These are phyloP conservation scores for Aspergillus ochraceoroseus DNA, from an alignment of 2,329 filamentous ascomycete species.

Conservation along the genomic window DNA sequence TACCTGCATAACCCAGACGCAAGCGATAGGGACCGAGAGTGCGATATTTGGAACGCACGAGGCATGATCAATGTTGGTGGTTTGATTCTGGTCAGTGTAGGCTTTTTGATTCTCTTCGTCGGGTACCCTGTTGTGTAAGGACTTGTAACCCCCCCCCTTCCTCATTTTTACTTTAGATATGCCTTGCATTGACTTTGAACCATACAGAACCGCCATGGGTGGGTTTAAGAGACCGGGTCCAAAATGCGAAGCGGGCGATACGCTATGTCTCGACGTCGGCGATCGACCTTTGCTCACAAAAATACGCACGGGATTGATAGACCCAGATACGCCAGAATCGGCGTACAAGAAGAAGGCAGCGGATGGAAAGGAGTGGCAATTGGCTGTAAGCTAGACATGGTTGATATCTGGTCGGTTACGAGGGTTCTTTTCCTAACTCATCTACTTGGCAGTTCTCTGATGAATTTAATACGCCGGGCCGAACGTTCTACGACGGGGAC, in stretches of 20 bases:
- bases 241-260: conserved; percentile 36
- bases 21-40: conserved; percentile 57
- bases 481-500: conserved; percentile 66
- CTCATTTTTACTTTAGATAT: too few species aligned
- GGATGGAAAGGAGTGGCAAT: conserved; percentile 57
- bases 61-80: conserved; percentile 62
- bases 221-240: conserved; percentile 34
- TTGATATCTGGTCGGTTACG: too few species aligned
- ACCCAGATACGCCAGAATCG: conserved; percentile 61
- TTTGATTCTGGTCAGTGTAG: conserved; percentile 55
- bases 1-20: conserved; percentile 67
- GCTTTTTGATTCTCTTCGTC: conserved; percentile 62
- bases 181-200: conserved; percentile 8
- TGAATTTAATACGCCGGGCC: conserved; percentile 63
- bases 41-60: conserved; percentile 61
- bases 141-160: too few species aligned
- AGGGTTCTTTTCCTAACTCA: too few species aligned
- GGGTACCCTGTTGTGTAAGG: conserved; percentile 65
- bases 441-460: conserved; percentile 56
- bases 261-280: conserved; percentile 49
- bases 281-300: conserved; percentile 55
- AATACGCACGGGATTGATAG: conserved; percentile 57
- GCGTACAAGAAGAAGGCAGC: conserved; percentile 53
- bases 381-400: conserved; percentile 50
- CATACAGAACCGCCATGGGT: conserved; percentile 55